These are phyloP conservation scores for Prototheca wickerhamii DNA, from an alignment of 163 green algal species.

Conservation along the genomic window DNA sequence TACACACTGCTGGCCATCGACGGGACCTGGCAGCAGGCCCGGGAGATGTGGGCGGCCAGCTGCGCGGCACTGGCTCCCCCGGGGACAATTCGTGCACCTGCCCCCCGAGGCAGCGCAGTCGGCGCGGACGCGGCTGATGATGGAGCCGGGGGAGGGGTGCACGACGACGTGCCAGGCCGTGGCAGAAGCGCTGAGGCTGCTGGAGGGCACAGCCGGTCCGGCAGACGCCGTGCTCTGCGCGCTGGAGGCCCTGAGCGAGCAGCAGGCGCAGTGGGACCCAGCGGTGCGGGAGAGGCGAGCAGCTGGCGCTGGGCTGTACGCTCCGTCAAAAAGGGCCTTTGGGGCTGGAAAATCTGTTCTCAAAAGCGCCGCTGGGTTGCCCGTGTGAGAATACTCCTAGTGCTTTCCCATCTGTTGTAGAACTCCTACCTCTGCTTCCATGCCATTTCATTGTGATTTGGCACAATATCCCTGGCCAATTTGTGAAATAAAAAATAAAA, in stretches of 20 bases:
- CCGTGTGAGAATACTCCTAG: too few species aligned
- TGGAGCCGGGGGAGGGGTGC: constrained; percentile 7
- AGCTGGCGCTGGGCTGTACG: background rate
- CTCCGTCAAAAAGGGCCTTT: background rate
- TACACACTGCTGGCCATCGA: constrained; percentile 48
- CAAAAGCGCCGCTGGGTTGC: too few species aligned
- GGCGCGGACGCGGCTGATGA: background rate
- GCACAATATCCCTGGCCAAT: background rate
- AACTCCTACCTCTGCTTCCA: too few species aligned
- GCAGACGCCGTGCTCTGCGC: background rate
- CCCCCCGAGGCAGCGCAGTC: background rate
- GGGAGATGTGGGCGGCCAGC: constrained; percentile 34
- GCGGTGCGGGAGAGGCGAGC: background rate
- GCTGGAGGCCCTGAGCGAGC: background rate
- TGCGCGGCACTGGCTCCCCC: constrained; percentile 6
- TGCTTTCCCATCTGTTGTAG: too few species aligned
- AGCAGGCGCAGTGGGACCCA: constrained; percentile 4
- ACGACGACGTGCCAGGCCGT: constrained; percentile 8
- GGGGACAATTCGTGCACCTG: background rate
- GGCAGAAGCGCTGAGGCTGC: background rate
- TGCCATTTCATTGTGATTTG: too few species aligned
- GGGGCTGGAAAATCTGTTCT: too few species aligned
- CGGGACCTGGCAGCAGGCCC: constrained; percentile 47
- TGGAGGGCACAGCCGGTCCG: background rate
- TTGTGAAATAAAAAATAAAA: background rate